A percentile compares a stretch with the other conserved stretches of the same genome.
These are phyloP conservation scores for Chrysanthemum lavandulifolium DNA, from an alignment of 129 eudicot genomes.

Conservation along the genomic window DNA sequence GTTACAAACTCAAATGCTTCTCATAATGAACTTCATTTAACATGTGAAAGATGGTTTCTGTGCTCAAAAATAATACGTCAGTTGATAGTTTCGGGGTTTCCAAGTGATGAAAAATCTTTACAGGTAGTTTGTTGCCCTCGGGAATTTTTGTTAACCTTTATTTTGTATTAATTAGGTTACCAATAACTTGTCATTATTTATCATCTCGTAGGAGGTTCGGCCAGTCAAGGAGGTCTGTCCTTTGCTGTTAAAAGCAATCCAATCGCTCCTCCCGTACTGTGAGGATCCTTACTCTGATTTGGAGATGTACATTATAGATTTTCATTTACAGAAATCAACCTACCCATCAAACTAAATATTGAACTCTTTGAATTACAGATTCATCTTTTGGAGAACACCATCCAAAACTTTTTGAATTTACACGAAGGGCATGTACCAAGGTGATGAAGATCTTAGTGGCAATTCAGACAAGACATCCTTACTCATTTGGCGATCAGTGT, in stretches of 20 bases:
- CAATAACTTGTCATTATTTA: constrained; percentile 2
- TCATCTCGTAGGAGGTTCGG: constrained; percentile 67
- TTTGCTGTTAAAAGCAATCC: constrained; percentile 72
- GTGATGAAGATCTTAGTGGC: constrained; percentile 80
- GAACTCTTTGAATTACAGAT: constrained; percentile 48
- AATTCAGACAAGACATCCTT: constrained; percentile 88
- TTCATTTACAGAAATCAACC: not conserved
- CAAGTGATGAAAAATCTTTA: constrained; percentile 75
- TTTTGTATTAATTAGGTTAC: constrained; percentile 13
- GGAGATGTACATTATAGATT: not conserved
- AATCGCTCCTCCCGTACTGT: constrained; percentile 81
- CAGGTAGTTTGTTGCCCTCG: constrained; percentile 45
- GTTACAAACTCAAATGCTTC: constrained; percentile 43
- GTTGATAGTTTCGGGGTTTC: constrained; percentile 74
- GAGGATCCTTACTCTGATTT: constrained; percentile 37
- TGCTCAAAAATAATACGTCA: constrained; percentile 94
- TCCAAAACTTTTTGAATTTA: constrained; percentile 60
- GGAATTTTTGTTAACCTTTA: not conserved
- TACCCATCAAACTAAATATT: not conserved
- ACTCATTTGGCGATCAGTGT: constrained; percentile 85
- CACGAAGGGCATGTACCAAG: constrained; percentile 75
- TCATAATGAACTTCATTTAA: constrained; percentile 68
- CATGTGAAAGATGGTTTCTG: constrained; percentile 88
- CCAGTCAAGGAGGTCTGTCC: constrained; percentile 92
- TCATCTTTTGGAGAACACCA: constrained; percentile 65